These are phyloP conservation scores for Pichia kudriavzevii DNA, from an alignment of 1,139 yeast genomes.

Conservation along the genomic window DNA sequence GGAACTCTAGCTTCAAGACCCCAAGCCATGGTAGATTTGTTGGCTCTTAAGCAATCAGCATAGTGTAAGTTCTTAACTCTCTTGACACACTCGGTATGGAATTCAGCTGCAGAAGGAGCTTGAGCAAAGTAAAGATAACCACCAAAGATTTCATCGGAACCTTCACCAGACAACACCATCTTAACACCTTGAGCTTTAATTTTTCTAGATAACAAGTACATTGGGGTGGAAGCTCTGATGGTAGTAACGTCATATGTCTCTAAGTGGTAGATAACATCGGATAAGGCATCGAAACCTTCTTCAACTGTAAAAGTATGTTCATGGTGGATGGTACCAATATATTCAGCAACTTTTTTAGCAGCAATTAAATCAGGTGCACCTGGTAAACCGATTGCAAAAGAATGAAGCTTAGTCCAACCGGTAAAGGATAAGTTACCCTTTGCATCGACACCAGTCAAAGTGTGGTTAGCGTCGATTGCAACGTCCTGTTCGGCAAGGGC, in stretches of 20 bases:
- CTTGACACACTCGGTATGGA: constrained; percentile 91
- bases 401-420: constrained; percentile 85
- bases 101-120: constrained; percentile 87
- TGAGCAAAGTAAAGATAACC: constrained; percentile 96
- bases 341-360: constrained; percentile 92
- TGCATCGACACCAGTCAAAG: constrained; percentile 88
- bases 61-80: constrained; percentile 95
- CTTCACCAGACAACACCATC: constrained; percentile 99
- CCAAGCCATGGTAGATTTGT: constrained; percentile 99
- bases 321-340: constrained; percentile 93
- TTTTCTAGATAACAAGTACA: constrained; percentile 92
- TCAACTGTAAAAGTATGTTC: constrained; percentile 94
- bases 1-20: constrained; percentile 99
- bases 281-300: constrained; percentile 92
- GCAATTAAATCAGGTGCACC: constrained; percentile 97
- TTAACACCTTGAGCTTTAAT: constrained; percentile 99
- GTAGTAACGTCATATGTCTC: constrained; percentile 99
- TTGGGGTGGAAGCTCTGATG: constrained; percentile 97
- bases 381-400: constrained; percentile 94
- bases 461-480: constrained; percentile 45
- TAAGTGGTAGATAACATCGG: constrained; percentile 89
- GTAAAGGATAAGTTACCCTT: constrained; percentile 69
- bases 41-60: constrained; percentile 97
- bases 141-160: constrained; percentile 97
- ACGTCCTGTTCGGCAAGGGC: constrained; percentile 38